These are phyloP conservation scores for Pichia sp. DNA, from an alignment of 1,139 yeast species.

Conservation along the genomic window DNA sequence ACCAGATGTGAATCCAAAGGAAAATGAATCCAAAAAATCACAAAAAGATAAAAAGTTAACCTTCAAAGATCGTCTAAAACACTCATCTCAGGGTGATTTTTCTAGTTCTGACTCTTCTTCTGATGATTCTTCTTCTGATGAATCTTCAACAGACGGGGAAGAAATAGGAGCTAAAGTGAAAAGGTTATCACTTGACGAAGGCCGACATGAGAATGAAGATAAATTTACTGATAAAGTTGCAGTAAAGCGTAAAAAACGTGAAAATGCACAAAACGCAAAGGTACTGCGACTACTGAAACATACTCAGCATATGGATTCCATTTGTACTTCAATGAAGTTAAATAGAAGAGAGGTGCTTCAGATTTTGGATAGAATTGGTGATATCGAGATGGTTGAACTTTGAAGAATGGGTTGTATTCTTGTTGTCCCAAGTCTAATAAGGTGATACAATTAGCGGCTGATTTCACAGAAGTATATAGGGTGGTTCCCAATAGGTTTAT, in stretches of 20 bases:
- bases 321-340: slow-evolving; percentile 12
- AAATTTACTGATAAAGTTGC: slow-evolving; percentile 10
- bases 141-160: neutral
- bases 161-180: slow-evolving; percentile 3
- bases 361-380: slow-evolving; percentile 11
- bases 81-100: no score
- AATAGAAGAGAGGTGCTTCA: slow-evolving; percentile 7
- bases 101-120: no score
- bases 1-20: slow-evolving; percentile 1
- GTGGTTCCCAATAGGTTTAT: no score
- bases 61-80: no score
- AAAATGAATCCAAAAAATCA: neutral
- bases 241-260: slow-evolving; percentile 20
- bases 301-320: slow-evolving; percentile 13
- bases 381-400: slow-evolving; percentile 9
- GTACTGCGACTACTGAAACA: slow-evolving; percentile 32
- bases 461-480: no score
- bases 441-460: no score
- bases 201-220: slow-evolving; percentile 5
- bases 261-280: slow-evolving; percentile 28
- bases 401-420: neutral
- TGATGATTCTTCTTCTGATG: no score
- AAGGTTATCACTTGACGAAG: slow-evolving; percentile 5
- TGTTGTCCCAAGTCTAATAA: no score
- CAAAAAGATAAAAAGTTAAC: no score